Conservation (phyloP, 495 filamentous ascomycete genomes). For the Annulohypoxylon stygium region DNA sequence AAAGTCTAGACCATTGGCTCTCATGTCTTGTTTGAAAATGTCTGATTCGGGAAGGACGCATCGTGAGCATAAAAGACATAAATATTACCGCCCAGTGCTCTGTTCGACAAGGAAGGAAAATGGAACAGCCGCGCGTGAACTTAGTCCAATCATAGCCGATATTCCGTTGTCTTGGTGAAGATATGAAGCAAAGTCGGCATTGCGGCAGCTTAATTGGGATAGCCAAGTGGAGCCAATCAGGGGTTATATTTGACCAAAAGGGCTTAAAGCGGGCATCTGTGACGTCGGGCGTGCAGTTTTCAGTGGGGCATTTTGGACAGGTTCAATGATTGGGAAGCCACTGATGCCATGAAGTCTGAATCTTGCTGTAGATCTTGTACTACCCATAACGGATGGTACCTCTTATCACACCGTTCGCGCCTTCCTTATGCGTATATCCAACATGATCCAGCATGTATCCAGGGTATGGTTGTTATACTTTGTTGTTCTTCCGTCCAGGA, state of each 20-base stretch:
- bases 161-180: slow-evolving; percentile 17
- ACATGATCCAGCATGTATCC: slow-evolving; percentile 16
- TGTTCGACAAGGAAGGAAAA: slow-evolving; percentile 11
- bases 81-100: neutral
- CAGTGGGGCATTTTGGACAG: slow-evolving; percentile 26
- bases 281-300: slow-evolving; percentile 40
- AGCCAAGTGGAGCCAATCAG: slow-evolving; percentile 34
- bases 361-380: slow-evolving; percentile 23
- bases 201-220: slow-evolving; percentile 24
- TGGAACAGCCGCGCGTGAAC: slow-evolving; percentile 47
- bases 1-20: slow-evolving; percentile 12
- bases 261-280: slow-evolving; percentile 36
- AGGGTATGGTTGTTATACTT: slow-evolving; percentile 12
- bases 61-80: slow-evolving; percentile 13
- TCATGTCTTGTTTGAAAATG: slow-evolving; percentile 8
- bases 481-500: neutral
- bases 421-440: slow-evolving; percentile 9
- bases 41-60: slow-evolving; percentile 1
- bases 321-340: slow-evolving; percentile 5
- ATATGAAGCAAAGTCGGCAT: slow-evolving; percentile 25
- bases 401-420: neutral
- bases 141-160: slow-evolving; percentile 36
- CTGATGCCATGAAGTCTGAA: neutral
- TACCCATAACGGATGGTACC: slow-evolving; percentile 17
- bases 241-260: slow-evolving; percentile 29